Evolutionary conservation across 2,329 filamentous ascomycete species (phyloP), one percentile per base, ranked within the genome.

Genomic region (Camillea tinctor): DNA sequence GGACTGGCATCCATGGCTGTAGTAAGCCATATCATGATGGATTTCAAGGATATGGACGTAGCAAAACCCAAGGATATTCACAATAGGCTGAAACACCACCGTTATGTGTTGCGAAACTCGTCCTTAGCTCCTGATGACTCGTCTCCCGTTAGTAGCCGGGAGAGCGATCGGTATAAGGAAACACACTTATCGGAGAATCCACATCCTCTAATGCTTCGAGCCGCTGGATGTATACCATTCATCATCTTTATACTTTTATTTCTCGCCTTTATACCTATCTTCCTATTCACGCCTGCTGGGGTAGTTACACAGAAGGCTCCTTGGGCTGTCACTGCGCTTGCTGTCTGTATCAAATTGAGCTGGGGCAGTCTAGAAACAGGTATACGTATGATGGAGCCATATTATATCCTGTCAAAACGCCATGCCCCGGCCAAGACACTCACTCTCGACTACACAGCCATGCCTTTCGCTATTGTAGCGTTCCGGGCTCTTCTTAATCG

Each of bases 1-100:
- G 89, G 89, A 1, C 80, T 92, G 44, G 89, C 89, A 5, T 86
- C 88, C 58, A 91, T 92, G 88, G 89, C 89, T 9, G 89, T 90
- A 2, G 84, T 85, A 62, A 87, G 84, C 64, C 89, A 92, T 65
- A 90, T 92, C 70, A 76, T 92, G 64, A 87, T 86, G 74, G 89
- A 92, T 69, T 92, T 92, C 69, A 86, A 86, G 63, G 87, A 87
- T 59, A 84, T 90, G 75, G 89, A 92, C 69, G 84, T 85, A 1
- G 88, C 85, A 7, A 85, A 81, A 4, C 85, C 88, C 57, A 78
- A 85, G 54, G 83, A 87, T 56, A 91, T 92, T 50, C 89, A 92
- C 71, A 79, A 85, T 54, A 84, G 82, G 66, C 79, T 92, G n/a
- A 87, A 86, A 62, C 75, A 84, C 24, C 83, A 85, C 61, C 84